A percentile compares a stretch with the other conserved stretches of the same genome.
Evolutionary conservation across 179 eudicot species (phyloP).

Genomic region (Carnegiea gigantea): DNA sequence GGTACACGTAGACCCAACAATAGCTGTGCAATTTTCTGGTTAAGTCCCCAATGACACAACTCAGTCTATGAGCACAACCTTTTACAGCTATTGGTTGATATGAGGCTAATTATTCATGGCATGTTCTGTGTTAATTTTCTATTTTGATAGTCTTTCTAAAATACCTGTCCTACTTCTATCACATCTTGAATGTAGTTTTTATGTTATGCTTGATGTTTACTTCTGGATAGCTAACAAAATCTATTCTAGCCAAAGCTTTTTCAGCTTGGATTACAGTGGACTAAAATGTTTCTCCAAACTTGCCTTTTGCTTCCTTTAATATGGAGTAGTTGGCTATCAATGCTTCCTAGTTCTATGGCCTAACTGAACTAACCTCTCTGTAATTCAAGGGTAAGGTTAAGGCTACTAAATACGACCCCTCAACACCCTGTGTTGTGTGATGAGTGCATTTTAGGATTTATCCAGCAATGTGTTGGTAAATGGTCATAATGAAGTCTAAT

Average conservation of each 20-base stretch:
- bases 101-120: not conserved
- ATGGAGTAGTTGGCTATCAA: too few relatives aligned
- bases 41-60: not conserved
- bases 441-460: not conserved
- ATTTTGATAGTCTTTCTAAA: not conserved
- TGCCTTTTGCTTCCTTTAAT: too few relatives aligned
- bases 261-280: too few relatives aligned
- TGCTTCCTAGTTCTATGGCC: too few relatives aligned
- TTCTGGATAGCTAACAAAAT: too few relatives aligned
- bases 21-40: not conserved
- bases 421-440: too few relatives aligned
- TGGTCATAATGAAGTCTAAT: not conserved
- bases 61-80: not conserved
- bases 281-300: too few relatives aligned
- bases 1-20: not conserved
- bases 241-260: too few relatives aligned
- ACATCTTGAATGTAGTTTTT: not conserved
- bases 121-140: not conserved
- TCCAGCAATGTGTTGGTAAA: not conserved
- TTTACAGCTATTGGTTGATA: not conserved
- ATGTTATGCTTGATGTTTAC: not conserved
- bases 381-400: too few relatives aligned
- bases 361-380: too few relatives aligned
- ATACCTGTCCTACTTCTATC: not conserved
- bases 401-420: too few relatives aligned